A percentile compares a stretch with the other conserved stretches of the same genome.
Evolutionary conservation across 78 protist species (phyloP).

Genomic region (Mastigamoeba balamuthi): DNA sequence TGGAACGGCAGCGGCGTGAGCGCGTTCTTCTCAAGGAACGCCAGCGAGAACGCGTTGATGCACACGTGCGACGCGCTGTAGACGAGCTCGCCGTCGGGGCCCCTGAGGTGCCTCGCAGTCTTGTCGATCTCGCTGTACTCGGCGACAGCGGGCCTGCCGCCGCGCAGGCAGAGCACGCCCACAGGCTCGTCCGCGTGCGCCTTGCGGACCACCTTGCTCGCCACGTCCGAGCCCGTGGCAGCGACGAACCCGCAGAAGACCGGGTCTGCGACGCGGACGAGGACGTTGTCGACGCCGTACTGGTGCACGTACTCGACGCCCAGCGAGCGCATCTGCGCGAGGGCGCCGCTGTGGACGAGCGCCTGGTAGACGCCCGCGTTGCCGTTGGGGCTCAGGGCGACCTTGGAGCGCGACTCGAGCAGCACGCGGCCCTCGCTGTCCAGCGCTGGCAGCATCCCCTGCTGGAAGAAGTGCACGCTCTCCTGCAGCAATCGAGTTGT

Average conservation of each 20-base stretch:
- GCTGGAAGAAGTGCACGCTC: slow-evolving; percentile 77
- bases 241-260: slow-evolving; percentile 68
- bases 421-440: slow-evolving; percentile 70
- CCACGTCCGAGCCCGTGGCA: slow-evolving; percentile 42
- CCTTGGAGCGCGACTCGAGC: slow-evolving; percentile 19
- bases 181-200: slow-evolving; percentile 60
- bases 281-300: slow-evolving; percentile 85
- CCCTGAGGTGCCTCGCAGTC: slow-evolving; percentile 22
- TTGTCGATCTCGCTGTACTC: slow-evolving; percentile 85
- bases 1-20: neutral
- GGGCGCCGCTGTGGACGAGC: slow-evolving; percentile 38
- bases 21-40: slow-evolving; percentile 31
- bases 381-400: slow-evolving; percentile 83
- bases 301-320: slow-evolving; percentile 67
- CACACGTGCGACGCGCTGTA: slow-evolving; percentile 77
- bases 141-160: slow-evolving; percentile 58
- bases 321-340: slow-evolving; percentile 52
- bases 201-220: slow-evolving; percentile 75
- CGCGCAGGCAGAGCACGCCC: slow-evolving; percentile 69
- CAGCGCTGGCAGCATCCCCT: slow-evolving; percentile 77
- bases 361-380: slow-evolving; percentile 88
- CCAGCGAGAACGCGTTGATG: slow-evolving; percentile 62
- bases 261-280: slow-evolving; percentile 83
- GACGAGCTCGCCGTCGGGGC: slow-evolving; percentile 34
- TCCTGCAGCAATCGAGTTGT: too few species aligned